Percentiles rank a stretch among this genome's conserved stretches.
These are phyloP conservation scores for Rutidosis leptorrhynchoides DNA, from an alignment of 129 eudicot genomes.

Conservation along the genomic window DNA sequence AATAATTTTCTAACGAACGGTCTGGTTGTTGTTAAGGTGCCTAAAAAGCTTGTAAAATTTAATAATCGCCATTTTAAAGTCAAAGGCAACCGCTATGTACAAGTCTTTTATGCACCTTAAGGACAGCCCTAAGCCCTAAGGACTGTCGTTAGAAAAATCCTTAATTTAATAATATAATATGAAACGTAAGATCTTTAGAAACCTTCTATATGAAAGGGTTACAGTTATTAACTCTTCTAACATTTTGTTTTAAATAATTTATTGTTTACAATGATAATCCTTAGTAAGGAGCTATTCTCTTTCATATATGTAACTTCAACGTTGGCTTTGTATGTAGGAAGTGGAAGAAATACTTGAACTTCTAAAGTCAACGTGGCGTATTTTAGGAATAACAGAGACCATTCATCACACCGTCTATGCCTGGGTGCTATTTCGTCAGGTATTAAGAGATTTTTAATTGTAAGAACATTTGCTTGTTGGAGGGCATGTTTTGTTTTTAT, in stretches of 20 bases:
- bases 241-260: background rate
- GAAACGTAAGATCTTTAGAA: slow-evolving; percentile 15
- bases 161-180: slow-evolving; percentile 3
- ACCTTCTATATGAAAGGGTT: background rate
- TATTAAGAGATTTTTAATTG: slow-evolving; percentile 21
- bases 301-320: slow-evolving; percentile 14
- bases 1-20: no score
- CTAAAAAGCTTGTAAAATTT: no score
- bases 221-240: background rate
- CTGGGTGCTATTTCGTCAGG: slow-evolving; percentile 98
- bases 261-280: slow-evolving; percentile 12
- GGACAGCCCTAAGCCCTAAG: no score
- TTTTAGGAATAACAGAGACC: slow-evolving; percentile 92
- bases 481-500: background rate
- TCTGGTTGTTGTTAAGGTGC: no score
- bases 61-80: no score
- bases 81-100: no score
- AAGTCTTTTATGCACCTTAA: no score
- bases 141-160: no score
- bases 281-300: slow-evolving; percentile 8
- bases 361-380: slow-evolving; percentile 96
- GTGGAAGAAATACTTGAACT: slow-evolving; percentile 98
- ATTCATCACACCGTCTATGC: slow-evolving; percentile 91
- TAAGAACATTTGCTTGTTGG: slow-evolving; percentile 13
- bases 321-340: slow-evolving; percentile 52